Percentiles rank a stretch among this genome's conserved stretches.
phyloP scores from a whole-genome alignment of 2,329 filamentous ascomycete genomes.

The Colletotrichum caudatum region DNA sequence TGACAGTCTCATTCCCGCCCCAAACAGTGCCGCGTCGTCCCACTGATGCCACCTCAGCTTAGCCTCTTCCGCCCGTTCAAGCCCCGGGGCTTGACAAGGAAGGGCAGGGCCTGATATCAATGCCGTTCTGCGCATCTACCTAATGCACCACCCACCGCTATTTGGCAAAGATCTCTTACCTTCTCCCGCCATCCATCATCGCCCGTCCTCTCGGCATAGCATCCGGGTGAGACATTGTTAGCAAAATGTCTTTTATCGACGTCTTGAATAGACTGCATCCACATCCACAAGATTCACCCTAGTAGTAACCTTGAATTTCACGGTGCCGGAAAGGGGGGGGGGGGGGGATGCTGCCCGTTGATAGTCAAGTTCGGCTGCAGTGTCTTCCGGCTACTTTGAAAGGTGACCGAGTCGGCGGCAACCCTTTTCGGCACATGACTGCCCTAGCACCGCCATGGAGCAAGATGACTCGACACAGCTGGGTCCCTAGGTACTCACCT shows the following conservation, averaged over 20 bases:
- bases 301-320: neutral
- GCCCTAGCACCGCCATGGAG: conserved; percentile 1
- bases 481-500: neutral
- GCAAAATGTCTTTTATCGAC: conserved; percentile 22
- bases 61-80: conserved; percentile 35
- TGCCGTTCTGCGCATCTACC: neutral
- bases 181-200: conserved; percentile 13
- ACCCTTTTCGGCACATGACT: neutral
- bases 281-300: conserved; percentile 17
- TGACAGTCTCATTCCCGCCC: neutral
- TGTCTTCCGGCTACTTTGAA: conserved; percentile 12
- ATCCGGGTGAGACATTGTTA: conserved; percentile 30
- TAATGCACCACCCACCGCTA: conserved; percentile 28
- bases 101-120: neutral
- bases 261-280: conserved; percentile 20
- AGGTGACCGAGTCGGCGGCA: neutral
- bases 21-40: conserved; percentile 16
- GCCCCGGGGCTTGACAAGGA: conserved; percentile 9
- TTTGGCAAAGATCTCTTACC: conserved; percentile 38
- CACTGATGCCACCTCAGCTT: conserved; percentile 21
- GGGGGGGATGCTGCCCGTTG: neutral
- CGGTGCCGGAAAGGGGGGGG: neutral
- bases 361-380: neutral
- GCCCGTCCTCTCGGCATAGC: conserved; percentile 28
- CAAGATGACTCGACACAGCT: neutral